Base-by-base conservation (phyloP, 176 grass and related monocot genomes). In the Otatea glauca region DNA sequence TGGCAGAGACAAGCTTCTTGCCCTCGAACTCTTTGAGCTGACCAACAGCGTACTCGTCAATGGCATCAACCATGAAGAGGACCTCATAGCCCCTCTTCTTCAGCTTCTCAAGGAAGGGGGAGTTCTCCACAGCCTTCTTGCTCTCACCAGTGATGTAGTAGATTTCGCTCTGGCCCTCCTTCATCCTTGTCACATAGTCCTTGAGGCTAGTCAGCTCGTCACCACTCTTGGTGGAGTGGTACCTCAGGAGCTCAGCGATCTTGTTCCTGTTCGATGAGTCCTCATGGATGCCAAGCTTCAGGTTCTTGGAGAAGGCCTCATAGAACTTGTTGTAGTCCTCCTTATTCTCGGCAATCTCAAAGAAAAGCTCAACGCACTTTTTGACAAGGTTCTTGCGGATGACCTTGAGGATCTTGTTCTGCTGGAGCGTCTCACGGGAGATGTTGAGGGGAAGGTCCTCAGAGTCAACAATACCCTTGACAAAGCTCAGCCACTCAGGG, bases 241-340 rank as follows among this genome's bases (percentile, higher is more conserved):
- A 99, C 81, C 93, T 94, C 81, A 99, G 80, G 13, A 99, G 84
- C 72, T 99, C 93, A 32, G 93, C 93, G 41, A 99, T 81, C 86
- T 99, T 99, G 13, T n/a, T 68, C 70, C 93, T 99, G 84, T 99
- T 99, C 45, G 88, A 38, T 5, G 93, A 89, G 74, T 99, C 96
- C 71, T 99, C 96, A 1, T 99, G 90, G 51, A 99, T 94, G 12
- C 96, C 96, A 0, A 99, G 91, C 86, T 99, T 99, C 34, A 99
- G 86, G 78, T 99, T 99, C 89, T 99, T 99, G 55, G 93, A 96
- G 96, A 96, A 99, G 37, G 96, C 93, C 65, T 99, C 93, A 3
- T 99, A 99, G 51, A 99, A 99, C 78, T 99, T 99, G 84, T 89
- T 94, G 81, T 99, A 99, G 32, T 99, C 96, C 78, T 98, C 96